These are phyloP conservation scores for Boletus sp. DNA, from an alignment of 1,284 basidiomycete species.

Conservation along the genomic window DNA sequence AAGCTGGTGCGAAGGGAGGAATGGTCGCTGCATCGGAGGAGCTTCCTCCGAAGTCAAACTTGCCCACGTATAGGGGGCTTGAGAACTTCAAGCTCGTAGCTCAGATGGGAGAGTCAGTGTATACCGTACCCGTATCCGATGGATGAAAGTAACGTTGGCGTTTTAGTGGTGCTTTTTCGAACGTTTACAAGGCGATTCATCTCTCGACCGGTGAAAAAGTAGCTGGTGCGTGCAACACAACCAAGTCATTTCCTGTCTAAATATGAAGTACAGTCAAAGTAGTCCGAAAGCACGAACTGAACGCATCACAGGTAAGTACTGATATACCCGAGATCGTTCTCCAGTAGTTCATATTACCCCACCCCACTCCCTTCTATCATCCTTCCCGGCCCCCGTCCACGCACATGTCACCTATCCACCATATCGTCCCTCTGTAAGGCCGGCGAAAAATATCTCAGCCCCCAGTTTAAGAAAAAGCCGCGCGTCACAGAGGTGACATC, in stretches of 20 bases:
- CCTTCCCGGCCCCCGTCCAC: conserved; percentile 15
- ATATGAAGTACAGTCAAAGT: conserved; percentile 71
- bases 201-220: conserved; percentile 75
- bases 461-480: conserved; percentile 92
- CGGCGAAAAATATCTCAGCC: conserved; percentile 88
- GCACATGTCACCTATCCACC: conserved; percentile 17
- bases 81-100: conserved; percentile 80
- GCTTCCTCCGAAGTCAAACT: conserved; percentile 65
- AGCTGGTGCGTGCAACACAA: conserved; percentile 66
- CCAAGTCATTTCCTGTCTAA: conserved; percentile 9
- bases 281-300: conserved; percentile 95
- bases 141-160: conserved; percentile 7
- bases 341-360: conserved; percentile 35
- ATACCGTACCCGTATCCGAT: background rate
- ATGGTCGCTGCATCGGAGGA: conserved; percentile 73
- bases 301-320: conserved; percentile 86
- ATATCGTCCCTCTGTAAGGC: conserved; percentile 51
- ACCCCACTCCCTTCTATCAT: conserved; percentile 2
- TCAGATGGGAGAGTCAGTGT: conserved; percentile 93
- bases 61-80: conserved; percentile 82
- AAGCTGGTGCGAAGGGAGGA: conserved; percentile 57
- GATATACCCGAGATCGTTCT: conserved; percentile 10
- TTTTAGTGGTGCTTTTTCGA: conserved; percentile 90
- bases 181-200: conserved; percentile 94
- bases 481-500: conserved; percentile 89